These are phyloP conservation scores for Thraustochytrium sp. DNA, from an alignment of 352 stramenopile genomes.

Conservation along the genomic window DNA sequence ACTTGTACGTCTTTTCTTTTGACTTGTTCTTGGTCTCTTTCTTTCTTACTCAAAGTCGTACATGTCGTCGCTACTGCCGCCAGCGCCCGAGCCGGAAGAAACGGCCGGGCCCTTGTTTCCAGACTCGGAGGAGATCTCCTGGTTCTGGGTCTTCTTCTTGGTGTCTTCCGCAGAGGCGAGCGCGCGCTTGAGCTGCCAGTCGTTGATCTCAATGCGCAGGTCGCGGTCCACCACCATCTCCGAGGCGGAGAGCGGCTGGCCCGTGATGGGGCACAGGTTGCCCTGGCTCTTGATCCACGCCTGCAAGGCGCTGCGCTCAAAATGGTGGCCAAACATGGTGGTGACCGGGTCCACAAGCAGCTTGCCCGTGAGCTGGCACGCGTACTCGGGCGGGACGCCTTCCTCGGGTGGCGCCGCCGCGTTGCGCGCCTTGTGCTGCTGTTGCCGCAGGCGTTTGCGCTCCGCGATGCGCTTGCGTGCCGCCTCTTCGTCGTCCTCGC, in stretches of 20 bases:
- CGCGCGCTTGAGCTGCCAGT: constrained; percentile 32
- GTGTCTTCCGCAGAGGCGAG: neutral
- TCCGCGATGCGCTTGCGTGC: neutral
- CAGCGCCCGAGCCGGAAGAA: neutral
- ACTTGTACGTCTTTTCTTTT: too few relatives aligned
- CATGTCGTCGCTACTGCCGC: neutral
- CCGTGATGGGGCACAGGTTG: constrained; percentile 51
- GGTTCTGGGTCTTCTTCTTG: neutral
- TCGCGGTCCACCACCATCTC: constrained; percentile 34
- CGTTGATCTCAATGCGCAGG: constrained; percentile 35
- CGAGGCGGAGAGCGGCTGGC: constrained; percentile 47
- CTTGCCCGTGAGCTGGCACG: constrained; percentile 34
- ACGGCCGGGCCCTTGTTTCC: too few relatives aligned
- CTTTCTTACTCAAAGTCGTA: constrained; percentile 24
- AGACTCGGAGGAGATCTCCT: too few relatives aligned
- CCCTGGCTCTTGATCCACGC: constrained; percentile 51
- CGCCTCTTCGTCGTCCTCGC: neutral
- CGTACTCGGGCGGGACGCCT: constrained; percentile 18
- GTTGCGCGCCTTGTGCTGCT: neutral
- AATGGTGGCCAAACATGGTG: constrained; percentile 35
- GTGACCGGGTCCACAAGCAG: constrained; percentile 29
- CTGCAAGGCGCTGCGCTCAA: constrained; percentile 14
- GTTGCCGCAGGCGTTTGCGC: neutral
- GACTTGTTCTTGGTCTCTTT: neutral
- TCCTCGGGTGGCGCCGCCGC: neutral